phyloP scores from a whole-genome alignment of 2,329 filamentous ascomycete species.

The Botryotinia calthae region DNA sequence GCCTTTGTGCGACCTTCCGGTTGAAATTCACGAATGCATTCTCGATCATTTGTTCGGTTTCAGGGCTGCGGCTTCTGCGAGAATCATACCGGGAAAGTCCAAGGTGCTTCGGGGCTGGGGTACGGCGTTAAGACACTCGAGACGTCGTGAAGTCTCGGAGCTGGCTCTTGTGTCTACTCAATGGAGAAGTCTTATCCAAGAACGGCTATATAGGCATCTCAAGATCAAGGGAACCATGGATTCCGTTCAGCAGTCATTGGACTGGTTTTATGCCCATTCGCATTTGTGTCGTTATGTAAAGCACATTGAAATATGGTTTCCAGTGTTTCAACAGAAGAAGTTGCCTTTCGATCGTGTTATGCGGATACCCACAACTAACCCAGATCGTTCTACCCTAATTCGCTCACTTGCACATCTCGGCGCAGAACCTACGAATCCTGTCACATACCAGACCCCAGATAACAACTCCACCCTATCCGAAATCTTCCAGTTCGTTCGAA shows the following conservation, averaged over 20 bases:
- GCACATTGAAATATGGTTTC: slow-evolving; percentile 76
- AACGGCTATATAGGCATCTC: slow-evolving; percentile 71
- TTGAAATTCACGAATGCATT: slow-evolving; percentile 70
- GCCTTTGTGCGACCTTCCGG: slow-evolving; percentile 50
- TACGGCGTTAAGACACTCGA: slow-evolving; percentile 63
- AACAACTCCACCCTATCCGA: slow-evolving; percentile 70
- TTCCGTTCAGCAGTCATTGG: slow-evolving; percentile 57
- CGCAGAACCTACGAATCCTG: slow-evolving; percentile 45
- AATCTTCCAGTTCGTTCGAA: slow-evolving; percentile 62
- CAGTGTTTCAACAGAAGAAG: slow-evolving; percentile 55
- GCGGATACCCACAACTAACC: slow-evolving; percentile 31
- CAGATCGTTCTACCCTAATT: slow-evolving; percentile 31
- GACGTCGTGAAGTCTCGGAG: slow-evolving; percentile 64
- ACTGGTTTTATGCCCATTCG: slow-evolving; percentile 57
- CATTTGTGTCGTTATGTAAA: slow-evolving; percentile 64
- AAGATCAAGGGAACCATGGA: slow-evolving; percentile 69
- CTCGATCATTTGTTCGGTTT: slow-evolving; percentile 70
- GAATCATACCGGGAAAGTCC: slow-evolving; percentile 52
- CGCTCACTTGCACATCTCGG: slow-evolving; percentile 41
- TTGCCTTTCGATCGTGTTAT: slow-evolving; percentile 32
- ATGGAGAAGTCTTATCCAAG: slow-evolving; percentile 69
- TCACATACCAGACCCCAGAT: slow-evolving; percentile 57
- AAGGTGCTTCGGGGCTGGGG: slow-evolving; percentile 58
- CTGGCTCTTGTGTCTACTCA: slow-evolving; percentile 59
- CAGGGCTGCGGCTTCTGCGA: slow-evolving; percentile 60